Conservation (phyloP, 441 rosid species). For the Erysimum pusillum region DNA sequence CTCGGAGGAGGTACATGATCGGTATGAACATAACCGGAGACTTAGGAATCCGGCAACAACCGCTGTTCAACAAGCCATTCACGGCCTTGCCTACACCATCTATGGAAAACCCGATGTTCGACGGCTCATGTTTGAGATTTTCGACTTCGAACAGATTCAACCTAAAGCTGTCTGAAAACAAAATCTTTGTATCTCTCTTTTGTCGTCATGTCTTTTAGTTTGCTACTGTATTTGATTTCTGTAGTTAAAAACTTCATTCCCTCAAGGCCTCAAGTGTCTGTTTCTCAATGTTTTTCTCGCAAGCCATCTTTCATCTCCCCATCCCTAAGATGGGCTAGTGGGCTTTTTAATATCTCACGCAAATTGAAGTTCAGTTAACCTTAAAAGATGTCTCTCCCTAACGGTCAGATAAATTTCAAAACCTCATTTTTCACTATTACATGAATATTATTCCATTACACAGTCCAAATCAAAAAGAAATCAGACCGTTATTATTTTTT, state of each 20-base stretch:
- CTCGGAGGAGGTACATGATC: constrained; percentile 82
- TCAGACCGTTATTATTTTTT: constrained; percentile 31
- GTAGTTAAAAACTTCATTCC: constrained; percentile 8
- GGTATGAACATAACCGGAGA: constrained; percentile 81
- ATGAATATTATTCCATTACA: background rate
- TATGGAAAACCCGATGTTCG: constrained; percentile 90
- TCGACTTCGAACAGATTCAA: constrained; percentile 92
- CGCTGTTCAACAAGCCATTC: constrained; percentile 88
- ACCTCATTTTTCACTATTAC: background rate
- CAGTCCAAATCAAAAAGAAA: constrained; percentile 24
- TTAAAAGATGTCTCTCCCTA: too few species aligned
- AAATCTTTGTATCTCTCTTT: background rate
- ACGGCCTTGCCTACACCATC: constrained; percentile 80
- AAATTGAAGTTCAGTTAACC: too few species aligned
- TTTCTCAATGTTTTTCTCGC: too few species aligned
- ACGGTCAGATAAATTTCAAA: background rate
- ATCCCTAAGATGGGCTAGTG: too few species aligned
- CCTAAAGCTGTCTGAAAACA: constrained; percentile 74
- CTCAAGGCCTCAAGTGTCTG: background rate
- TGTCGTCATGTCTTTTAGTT: constrained; percentile 17
- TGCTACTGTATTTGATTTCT: constrained; percentile 22
- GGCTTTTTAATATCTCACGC: background rate
- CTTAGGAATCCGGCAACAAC: constrained; percentile 84
- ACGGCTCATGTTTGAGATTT: constrained; percentile 92
- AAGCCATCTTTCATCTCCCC: too few species aligned